Conservation (phyloP, 768 basidiomycete genomes). For the Collybia mongolica region DNA sequence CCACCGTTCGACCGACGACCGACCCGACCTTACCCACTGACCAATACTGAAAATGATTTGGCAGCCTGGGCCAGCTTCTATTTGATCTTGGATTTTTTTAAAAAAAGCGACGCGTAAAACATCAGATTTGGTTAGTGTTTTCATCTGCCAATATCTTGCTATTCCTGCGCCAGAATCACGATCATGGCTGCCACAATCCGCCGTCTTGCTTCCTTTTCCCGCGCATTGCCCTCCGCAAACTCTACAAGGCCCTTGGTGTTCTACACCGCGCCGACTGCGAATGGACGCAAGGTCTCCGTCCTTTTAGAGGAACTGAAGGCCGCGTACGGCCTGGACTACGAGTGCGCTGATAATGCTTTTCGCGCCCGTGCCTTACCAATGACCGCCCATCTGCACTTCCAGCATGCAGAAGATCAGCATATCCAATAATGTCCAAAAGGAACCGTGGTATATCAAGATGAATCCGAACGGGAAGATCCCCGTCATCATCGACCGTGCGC, state of each 20-base stretch:
- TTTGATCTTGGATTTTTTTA: too few relatives aligned
- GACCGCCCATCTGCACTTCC: not conserved
- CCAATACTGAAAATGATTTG: too few relatives aligned
- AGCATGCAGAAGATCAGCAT: constrained; percentile 17
- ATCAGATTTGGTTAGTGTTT: too few relatives aligned
- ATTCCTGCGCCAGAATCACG: too few relatives aligned
- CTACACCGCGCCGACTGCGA: constrained; percentile 52
- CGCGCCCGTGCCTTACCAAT: not conserved
- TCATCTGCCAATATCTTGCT: too few relatives aligned
- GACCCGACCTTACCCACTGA: too few relatives aligned
- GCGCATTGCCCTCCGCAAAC: constrained; percentile 6
- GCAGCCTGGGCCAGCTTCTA: too few relatives aligned
- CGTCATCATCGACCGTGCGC: constrained; percentile 24
- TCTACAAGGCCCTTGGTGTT: constrained; percentile 27
- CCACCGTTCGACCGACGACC: too few relatives aligned
- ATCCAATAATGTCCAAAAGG: constrained; percentile 22
- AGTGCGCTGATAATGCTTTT: constrained; percentile 19
- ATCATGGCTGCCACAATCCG: not conserved
- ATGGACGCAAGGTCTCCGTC: constrained; percentile 51
- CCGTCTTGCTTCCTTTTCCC: constrained; percentile 11
- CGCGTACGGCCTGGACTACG: constrained; percentile 35
- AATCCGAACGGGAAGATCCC: constrained; percentile 46
- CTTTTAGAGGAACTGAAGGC: constrained; percentile 59
- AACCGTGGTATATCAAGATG: constrained; percentile 33
- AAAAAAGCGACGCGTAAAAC: too few relatives aligned